Base-by-base conservation (phyloP, 2,329 filamentous ascomycete species). In the Epichloe gansuensis region DNA sequence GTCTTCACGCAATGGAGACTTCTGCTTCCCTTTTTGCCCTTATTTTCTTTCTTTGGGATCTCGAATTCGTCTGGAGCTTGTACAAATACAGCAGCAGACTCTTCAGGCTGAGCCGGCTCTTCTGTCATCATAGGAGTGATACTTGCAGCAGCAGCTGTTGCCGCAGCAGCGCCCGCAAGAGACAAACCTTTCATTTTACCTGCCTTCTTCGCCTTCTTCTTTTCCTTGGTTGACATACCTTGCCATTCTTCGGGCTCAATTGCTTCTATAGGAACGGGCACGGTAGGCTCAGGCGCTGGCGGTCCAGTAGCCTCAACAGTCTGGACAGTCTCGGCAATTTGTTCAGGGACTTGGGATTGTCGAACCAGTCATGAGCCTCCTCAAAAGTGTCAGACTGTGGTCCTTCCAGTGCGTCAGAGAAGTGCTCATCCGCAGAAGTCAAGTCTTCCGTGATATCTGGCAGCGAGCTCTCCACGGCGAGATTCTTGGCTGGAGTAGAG, bases 401-500 rank as follows among this genome's bases (percentile, higher is more conserved):
- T 2, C 58, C 60, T 31, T 67, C 66, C 7, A 60, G 25, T 9
- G 66, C 66, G 41, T 70, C 67, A 5, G 67, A 66, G 43, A 68
- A 67, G 45, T 68, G 62, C 42, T 69, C 67, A 50, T 69, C 66
- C 12, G 62, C 61, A 37, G 68, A 68, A 7, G 64, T 61, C 48
- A 67, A 42, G 37, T 67, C 64, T 8, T 70, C 67, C 5, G 57
- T 17, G 35, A 58, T 57, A 7, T 63, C 61, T 9, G 56, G 54
- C 28, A 61, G 51, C 5, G 49, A 48, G 11, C 56, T 57, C 3
- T 53, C 52, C 15, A 45, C 51, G 5, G 45, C 48, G 15, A 54
- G 57, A 31, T 56, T 55, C 51, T 60, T 61, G 38, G 58, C 58
- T 5, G 63, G 61, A 9, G 60, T 62, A n/a, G 60, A 56, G 42